A percentile compares a stretch with the other conserved stretches of the same genome.
phyloP scores from a whole-genome alignment of 148 eudicot genomes.

The Persicaria maculosa region DNA sequence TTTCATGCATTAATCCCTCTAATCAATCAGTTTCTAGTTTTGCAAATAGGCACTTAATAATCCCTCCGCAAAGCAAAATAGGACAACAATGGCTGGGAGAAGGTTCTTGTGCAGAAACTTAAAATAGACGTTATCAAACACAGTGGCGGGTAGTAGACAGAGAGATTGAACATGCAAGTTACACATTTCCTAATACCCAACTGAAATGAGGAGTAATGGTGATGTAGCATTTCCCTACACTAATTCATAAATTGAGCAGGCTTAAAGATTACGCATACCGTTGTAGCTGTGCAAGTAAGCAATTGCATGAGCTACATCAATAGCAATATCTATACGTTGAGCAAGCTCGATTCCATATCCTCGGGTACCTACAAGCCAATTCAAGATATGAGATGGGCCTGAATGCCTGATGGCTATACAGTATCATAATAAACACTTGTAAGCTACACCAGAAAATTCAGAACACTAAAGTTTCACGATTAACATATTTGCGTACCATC shows the following conservation, averaged over 20 bases:
- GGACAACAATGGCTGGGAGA: neutral
- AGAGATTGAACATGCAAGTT: neutral
- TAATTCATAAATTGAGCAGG: neutral
- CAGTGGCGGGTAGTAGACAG: neutral
- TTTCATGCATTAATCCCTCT: neutral
- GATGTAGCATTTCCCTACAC: neutral
- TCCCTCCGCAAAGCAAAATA: neutral
- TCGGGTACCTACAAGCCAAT: conserved; percentile 32
- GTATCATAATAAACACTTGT: neutral
- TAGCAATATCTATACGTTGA: conserved; percentile 62
- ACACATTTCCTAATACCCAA: neutral
- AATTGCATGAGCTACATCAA: conserved; percentile 80
- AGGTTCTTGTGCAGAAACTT: neutral
- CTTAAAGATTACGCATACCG: conserved; percentile 29
- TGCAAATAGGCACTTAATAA: neutral
- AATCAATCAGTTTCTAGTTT: neutral
- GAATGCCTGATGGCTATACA: neutral
- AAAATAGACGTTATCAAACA: neutral
- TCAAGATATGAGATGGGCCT: neutral
- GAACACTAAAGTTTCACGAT: neutral
- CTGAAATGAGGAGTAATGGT: neutral
- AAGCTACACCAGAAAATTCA: neutral
- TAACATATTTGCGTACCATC: conserved; percentile 40
- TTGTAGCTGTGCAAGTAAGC: conserved; percentile 61
- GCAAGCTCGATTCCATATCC: conserved; percentile 45